Evolutionary conservation across 179 eudicot species (phyloP).

Genomic region (Beta lomatogona): DNA sequence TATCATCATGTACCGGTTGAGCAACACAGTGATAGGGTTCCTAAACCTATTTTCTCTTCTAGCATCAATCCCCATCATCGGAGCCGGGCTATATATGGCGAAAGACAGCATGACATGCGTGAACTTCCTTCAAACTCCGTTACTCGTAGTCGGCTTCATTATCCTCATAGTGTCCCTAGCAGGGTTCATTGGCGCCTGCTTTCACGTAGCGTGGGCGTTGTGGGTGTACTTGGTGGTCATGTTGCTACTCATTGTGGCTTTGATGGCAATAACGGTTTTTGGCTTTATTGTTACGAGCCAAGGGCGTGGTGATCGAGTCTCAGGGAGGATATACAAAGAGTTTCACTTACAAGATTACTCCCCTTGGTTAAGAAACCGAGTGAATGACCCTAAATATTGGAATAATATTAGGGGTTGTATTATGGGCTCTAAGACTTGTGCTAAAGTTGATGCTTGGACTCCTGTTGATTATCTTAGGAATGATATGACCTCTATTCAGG

Average conservation of each 20-base stretch:
- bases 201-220: slow-evolving; percentile 77
- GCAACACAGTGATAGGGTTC: slow-evolving; percentile 90
- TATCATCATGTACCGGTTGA: slow-evolving; percentile 57
- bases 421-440: slow-evolving; percentile 70
- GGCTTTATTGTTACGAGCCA: slow-evolving; percentile 72
- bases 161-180: slow-evolving; percentile 69
- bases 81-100: slow-evolving; percentile 77
- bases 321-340: slow-evolving; percentile 63
- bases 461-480: slow-evolving; percentile 60
- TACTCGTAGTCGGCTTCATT: slow-evolving; percentile 67
- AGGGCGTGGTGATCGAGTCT: slow-evolving; percentile 58
- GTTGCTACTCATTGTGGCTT: slow-evolving; percentile 55
- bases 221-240: slow-evolving; percentile 70
- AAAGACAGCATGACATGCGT: slow-evolving; percentile 65
- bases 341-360: slow-evolving; percentile 60
- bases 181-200: slow-evolving; percentile 91
- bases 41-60: slow-evolving; percentile 80
- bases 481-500: slow-evolving; percentile 51
- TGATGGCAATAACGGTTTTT: slow-evolving; percentile 62
- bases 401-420: slow-evolving; percentile 59
- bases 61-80: slow-evolving; percentile 84
- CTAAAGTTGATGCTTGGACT: slow-evolving; percentile 54
- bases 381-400: slow-evolving; percentile 54
- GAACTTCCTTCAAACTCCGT: slow-evolving; percentile 77
- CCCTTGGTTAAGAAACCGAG: slow-evolving; percentile 57